These are phyloP conservation scores for Pseudopithomyces maydicus DNA, from an alignment of 2,329 filamentous ascomycete species.

Conservation along the genomic window DNA sequence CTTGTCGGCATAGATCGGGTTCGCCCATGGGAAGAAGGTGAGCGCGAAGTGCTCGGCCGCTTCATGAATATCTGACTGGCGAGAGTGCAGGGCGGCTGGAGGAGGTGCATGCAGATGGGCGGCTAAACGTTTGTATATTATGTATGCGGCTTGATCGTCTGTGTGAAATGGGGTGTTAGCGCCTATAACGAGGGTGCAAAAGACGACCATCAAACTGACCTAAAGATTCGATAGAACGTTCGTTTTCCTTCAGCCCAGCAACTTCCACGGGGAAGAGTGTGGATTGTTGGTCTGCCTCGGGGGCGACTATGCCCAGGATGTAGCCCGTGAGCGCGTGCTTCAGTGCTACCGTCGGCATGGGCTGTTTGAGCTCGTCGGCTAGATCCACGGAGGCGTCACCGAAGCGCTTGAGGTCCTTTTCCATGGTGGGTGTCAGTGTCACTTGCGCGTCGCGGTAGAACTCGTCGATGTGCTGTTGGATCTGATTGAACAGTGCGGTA, in stretches of 20 bases:
- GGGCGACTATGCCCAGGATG: conserved; percentile 27
- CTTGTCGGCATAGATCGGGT: conserved; percentile 30
- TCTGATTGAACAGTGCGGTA: conserved; percentile 27
- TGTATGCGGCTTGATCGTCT: conserved; percentile 25
- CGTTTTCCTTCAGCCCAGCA: conserved; percentile 10
- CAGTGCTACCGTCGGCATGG: conserved; percentile 31
- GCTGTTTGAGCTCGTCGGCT: conserved; percentile 30
- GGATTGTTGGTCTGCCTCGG: conserved; percentile 15
- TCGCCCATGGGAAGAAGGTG: conserved; percentile 43
- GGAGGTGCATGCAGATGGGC: conserved; percentile 30
- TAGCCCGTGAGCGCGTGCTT: conserved; percentile 38
- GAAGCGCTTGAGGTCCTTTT: conserved; percentile 32
- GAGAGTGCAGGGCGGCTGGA: conserved; percentile 3
- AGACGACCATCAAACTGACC: conserved; percentile 4
- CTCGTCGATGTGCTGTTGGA: conserved; percentile 35
- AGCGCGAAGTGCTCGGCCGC: conserved; percentile 42
- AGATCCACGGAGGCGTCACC: conserved; percentile 26
- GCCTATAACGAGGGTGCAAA: neutral
- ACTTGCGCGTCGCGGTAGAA: conserved; percentile 44
- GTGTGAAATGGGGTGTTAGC: neutral
- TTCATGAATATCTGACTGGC: conserved; percentile 32
- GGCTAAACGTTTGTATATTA: conserved; percentile 33
- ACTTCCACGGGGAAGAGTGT: conserved; percentile 35
- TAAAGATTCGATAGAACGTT: conserved; percentile 9
- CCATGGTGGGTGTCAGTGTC: conserved; percentile 40